These are phyloP conservation scores for Wickerhamiella brachini DNA, from an alignment of 805 yeast genomes.

Conservation along the genomic window DNA sequence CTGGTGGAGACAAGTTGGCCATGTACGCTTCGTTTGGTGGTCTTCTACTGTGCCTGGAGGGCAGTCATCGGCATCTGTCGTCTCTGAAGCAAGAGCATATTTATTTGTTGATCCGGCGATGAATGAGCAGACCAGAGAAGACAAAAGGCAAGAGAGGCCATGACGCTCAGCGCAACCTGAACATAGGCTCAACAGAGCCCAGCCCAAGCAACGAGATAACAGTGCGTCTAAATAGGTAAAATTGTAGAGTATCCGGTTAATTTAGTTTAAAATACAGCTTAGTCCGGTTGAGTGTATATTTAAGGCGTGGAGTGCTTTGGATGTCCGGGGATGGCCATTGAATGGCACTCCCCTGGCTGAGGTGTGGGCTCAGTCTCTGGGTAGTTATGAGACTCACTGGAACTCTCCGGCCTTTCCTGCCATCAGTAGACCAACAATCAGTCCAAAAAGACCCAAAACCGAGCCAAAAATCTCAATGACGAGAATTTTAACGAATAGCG, in stretches of 20 bases:
- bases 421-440: conserved; percentile 94
- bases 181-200: no score
- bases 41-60: conserved; percentile 82
- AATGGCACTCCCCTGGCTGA: no score
- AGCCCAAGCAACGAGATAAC: no score
- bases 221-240: no score
- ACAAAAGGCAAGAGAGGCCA: no score
- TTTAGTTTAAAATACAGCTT: not conserved
- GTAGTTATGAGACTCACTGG: conserved; percentile 28
- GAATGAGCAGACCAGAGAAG: not conserved
- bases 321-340: no score
- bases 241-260: not conserved
- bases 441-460: conserved; percentile 90
- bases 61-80: conserved; percentile 80
- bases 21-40: conserved; percentile 96
- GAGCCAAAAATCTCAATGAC: conserved; percentile 97
- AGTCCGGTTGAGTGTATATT: not conserved
- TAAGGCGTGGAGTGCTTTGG: no score
- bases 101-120: conserved; percentile 66
- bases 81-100: conserved; percentile 87
- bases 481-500: conserved; percentile 86
- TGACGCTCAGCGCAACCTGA: no score
- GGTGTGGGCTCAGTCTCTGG: no score
- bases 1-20: conserved; percentile 45
- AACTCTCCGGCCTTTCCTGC: conserved; percentile 90